phyloP scores from a whole-genome alignment of 441 rosid genomes.

The Kokia cookei region DNA sequence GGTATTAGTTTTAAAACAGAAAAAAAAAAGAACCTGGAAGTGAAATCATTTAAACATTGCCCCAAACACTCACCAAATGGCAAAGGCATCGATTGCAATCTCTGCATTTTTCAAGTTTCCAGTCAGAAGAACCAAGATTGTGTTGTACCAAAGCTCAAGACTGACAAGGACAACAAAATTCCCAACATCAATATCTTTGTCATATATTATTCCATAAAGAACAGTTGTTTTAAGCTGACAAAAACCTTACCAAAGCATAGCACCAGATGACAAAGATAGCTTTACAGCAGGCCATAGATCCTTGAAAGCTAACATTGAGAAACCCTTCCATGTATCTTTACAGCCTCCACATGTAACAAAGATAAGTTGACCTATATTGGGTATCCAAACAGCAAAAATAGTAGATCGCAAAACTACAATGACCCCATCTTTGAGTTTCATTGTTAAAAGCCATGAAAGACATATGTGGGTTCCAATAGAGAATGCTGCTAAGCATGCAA shows the following conservation, averaged over 20 bases:
- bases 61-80: slow-evolving; percentile 36
- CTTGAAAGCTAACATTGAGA: slow-evolving; percentile 38
- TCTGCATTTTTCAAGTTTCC: slow-evolving; percentile 49
- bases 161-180: slow-evolving; percentile 19
- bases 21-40: background rate
- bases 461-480: slow-evolving; percentile 36
- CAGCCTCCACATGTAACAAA: slow-evolving; percentile 61
- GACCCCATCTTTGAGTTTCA: slow-evolving; percentile 45
- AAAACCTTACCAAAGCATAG: slow-evolving; percentile 46
- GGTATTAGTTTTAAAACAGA: background rate
- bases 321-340: slow-evolving; percentile 70
- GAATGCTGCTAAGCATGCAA: slow-evolving; percentile 53
- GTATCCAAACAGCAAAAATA: slow-evolving; percentile 60
- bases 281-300: slow-evolving; percentile 40
- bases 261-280: slow-evolving; percentile 59
- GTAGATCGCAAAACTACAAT: slow-evolving; percentile 58
- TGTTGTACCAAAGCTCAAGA: slow-evolving; percentile 53
- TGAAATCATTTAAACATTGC: background rate
- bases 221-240: background rate
- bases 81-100: slow-evolving; percentile 37
- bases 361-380: slow-evolving; percentile 58
- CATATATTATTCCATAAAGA: background rate
- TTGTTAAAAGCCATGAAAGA: slow-evolving; percentile 65
- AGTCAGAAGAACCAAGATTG: slow-evolving; percentile 40
- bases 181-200: too few species aligned